A percentile compares a stretch with the other conserved stretches of the same genome.
Conservation (phyloP, 129 eudicot genomes). For the Escallonia rubra region DNA sequence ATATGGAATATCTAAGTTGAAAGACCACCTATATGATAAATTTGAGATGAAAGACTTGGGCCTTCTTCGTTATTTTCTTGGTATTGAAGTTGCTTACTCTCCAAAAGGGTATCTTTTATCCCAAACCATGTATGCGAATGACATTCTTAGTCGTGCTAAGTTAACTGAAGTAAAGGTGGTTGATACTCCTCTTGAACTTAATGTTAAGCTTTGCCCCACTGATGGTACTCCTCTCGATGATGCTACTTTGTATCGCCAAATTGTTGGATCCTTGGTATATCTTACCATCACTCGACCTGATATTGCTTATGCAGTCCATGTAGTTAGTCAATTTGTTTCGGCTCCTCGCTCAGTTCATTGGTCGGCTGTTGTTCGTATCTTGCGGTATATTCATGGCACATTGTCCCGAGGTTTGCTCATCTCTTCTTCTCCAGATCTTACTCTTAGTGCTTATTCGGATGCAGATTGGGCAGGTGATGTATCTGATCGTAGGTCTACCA, state of each 20-base stretch:
- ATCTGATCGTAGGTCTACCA: too few species aligned
- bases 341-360: too few species aligned
- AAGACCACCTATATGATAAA: not conserved
- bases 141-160: not conserved
- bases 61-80: not conserved
- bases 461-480: too few species aligned
- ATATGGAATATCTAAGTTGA: too few species aligned
- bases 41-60: constrained; percentile 2
- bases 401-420: too few species aligned
- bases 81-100: not conserved
- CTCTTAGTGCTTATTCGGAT: too few species aligned
- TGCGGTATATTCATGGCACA: too few species aligned
- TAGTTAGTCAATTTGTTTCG: not conserved
- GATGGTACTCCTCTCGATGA: not conserved
- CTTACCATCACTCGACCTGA: not conserved
- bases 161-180: not conserved
- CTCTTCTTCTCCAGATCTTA: too few species aligned
- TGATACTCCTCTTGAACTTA: not conserved
- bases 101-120: not conserved
- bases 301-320: not conserved
- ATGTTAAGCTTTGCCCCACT: not conserved
- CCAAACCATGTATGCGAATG: not conserved
- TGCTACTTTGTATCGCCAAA: not conserved
- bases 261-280: not conserved
- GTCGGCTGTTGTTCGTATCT: too few species aligned